Evolutionary conservation across 2,329 filamentous ascomycete genomes (phyloP).

Genomic region (Metarhizium album): DNA sequence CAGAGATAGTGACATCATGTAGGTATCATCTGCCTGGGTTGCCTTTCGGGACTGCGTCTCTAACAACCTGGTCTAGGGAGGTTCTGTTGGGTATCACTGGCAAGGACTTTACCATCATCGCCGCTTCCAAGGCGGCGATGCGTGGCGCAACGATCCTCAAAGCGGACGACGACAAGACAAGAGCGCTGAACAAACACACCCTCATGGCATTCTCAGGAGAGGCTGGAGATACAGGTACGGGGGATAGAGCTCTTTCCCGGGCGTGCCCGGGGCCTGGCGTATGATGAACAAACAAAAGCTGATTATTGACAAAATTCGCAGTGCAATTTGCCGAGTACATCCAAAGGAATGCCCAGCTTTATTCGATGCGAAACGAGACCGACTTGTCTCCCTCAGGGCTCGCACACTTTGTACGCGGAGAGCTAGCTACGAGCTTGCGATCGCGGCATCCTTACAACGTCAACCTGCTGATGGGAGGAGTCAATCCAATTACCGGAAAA

Average conservation of each 20-base stretch:
- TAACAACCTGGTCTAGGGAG: slow-evolving; percentile 55
- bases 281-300: not conserved
- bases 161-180: slow-evolving; percentile 91
- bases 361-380: slow-evolving; percentile 94
- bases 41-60: not conserved
- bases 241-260: not conserved
- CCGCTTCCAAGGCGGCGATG: slow-evolving; percentile 96
- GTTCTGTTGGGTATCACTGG: slow-evolving; percentile 95
- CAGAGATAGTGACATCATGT: slow-evolving; percentile 5
- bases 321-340: slow-evolving; percentile 99
- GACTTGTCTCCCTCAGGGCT: slow-evolving; percentile 84
- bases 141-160: slow-evolving; percentile 94
- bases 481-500: slow-evolving; percentile 84
- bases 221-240: slow-evolving; percentile 81
- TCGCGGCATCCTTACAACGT: slow-evolving; percentile 93
- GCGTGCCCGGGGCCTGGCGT: not conserved
- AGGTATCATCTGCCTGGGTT: not conserved
- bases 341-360: slow-evolving; percentile 95
- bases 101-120: slow-evolving; percentile 98
- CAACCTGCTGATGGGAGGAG: slow-evolving; percentile 88
- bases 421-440: slow-evolving; percentile 82
- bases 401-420: slow-evolving; percentile 85
- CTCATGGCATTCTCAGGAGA: slow-evolving; percentile 93
- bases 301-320: slow-evolving; percentile 28
- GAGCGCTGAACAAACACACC: slow-evolving; percentile 83